Evolutionary conservation across 768 basidiomycete genomes (phyloP), one percentile per base, ranked within the genome.

Genomic region (Tricholoma bakamatsutake): DNA sequence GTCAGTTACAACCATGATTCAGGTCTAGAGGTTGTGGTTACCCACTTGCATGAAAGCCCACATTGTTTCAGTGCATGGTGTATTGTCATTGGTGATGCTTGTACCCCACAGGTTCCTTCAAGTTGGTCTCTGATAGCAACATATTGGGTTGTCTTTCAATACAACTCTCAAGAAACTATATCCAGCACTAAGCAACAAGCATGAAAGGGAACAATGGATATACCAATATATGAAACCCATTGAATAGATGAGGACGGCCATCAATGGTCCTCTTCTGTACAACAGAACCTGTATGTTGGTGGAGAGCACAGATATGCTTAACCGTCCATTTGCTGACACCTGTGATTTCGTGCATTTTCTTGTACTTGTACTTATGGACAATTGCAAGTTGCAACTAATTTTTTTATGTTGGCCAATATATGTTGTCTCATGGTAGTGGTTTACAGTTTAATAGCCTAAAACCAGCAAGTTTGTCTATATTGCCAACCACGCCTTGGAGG

Each of bases 1-100:
- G 15, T 49, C n/a, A 11, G n/a, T 35, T 50, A n/a, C 24, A 18
- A 11, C 35, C 13, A 39, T n/a, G 35, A 34, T 47, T 50, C n/a
- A n/a, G n/a, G n/a, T n/a, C n/a, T 30, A 24, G 13, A 51, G n/a
- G 15, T 39, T 27, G 8, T 52, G 9, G 21, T 49, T 45, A 58
- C 54, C 53, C 56, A 56, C 40, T 67, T 67, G 39, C 57, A 35
- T 3, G 51, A 50, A 34, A 57, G 60, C 8, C 62, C 66, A 37
- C 40, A 35, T 3, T 54, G 45, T 37, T 54, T 53, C 30, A 67
- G 52, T 15, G 59, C 63, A 24, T 55, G 34, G 33, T 56, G 58
- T 33, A 64, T 65, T 24, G 61, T 62, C 6, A 48, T 43, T 9
- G 48, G 37, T 18, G 56, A 64, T 7, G 55, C 57, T 45, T 52